These are phyloP conservation scores for Aspergillus pseudoglaucus DNA, from an alignment of 2,329 filamentous ascomycete species.

Conservation along the genomic window DNA sequence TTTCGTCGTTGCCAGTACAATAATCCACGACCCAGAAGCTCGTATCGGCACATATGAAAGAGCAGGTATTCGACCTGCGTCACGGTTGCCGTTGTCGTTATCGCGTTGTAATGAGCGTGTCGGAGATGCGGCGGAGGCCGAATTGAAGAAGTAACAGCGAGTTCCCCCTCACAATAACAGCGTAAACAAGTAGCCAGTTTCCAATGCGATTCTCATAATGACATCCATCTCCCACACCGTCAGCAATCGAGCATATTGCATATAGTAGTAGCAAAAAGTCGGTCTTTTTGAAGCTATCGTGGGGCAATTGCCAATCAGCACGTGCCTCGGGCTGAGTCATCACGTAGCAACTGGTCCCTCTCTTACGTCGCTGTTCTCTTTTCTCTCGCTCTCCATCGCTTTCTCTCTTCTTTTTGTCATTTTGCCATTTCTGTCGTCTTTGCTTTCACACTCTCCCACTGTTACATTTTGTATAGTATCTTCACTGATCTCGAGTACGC, in stretches of 20 bases:
- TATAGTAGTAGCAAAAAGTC: background rate
- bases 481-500: background rate
- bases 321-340: slow-evolving; percentile 6
- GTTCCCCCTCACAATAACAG: no score
- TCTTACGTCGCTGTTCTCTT: slow-evolving; percentile 4
- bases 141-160: no score
- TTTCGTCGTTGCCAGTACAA: slow-evolving; percentile 36
- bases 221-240: background rate
- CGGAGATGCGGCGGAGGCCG: background rate
- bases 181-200: no score
- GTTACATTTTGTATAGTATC: slow-evolving; percentile 3
- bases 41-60: slow-evolving; percentile 41
- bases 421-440: slow-evolving; percentile 5
- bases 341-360: slow-evolving; percentile 3
- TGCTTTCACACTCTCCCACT: background rate
- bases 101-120: slow-evolving; percentile 7
- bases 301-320: slow-evolving; percentile 13
- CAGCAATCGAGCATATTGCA: background rate
- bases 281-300: slow-evolving; percentile 4
- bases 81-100: background rate
- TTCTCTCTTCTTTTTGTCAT: slow-evolving; percentile 5
- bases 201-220: no score
- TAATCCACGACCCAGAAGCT: slow-evolving; percentile 38
- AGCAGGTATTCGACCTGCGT: slow-evolving; percentile 2
- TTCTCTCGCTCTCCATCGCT: slow-evolving; percentile 6